Evolutionary conservation across 805 yeast genomes (phyloP), one percentile per base, ranked within the genome.

Genomic region (Lipomyces oligophaga): DNA sequence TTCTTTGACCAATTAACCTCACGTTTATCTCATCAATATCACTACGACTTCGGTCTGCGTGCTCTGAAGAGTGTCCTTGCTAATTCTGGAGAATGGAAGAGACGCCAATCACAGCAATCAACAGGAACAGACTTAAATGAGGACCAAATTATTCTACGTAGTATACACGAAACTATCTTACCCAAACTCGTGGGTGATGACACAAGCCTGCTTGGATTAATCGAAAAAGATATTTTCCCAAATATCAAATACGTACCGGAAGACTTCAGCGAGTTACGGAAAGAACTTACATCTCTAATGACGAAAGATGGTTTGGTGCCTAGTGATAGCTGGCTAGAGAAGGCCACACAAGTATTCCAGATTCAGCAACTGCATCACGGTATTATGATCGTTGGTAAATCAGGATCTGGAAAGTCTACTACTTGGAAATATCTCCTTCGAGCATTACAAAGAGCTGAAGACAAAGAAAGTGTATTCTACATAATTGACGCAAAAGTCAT

Each of bases 21-120:
- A 0, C 40, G 47, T 0, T 64, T 78, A 10, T 72, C 84, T 0
- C 19, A 50, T 0, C 96, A 86, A 59, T 60, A 64, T 3, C 97
- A 90, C 61, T 90, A 90, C 58, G 97, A 90, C 59, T 90, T 90
- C 73, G 96, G 97, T 0, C 66, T 90, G 34, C 72, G 97, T 49
- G 81, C 95, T 0, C 63, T 90, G 47, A 90, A 89, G 59, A 72
- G 79, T 31, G 77, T 81, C 0, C 63, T 90, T 15, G 64, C 69
- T 6, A 75, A 74, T 44, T 80, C 89, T 54, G 85, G 87, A 1
- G 52, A 60, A 13, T 55, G 76, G 7, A 70, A 66, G 46, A 62
- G 75, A 39, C 38, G 39, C 31, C 64, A 51, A 36, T 24, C 16
- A 4, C 40, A 13, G 16, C 40, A 19, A 27, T 41, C 31, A 10